Evolutionary conservation across 768 basidiomycete genomes (phyloP).

Genomic region (Amanita rubescens): DNA sequence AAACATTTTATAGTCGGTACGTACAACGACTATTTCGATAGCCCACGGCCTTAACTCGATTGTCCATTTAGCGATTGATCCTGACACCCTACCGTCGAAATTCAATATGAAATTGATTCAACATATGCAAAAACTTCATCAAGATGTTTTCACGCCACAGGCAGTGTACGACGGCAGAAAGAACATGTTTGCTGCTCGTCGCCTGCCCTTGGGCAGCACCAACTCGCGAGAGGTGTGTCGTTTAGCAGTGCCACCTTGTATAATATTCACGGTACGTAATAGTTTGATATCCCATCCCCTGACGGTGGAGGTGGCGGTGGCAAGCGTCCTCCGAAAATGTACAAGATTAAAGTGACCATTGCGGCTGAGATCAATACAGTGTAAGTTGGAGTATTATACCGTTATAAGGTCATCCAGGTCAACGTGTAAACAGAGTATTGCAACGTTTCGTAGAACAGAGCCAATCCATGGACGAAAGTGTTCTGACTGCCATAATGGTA

Average conservation of each 20-base stretch:
- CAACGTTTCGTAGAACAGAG: conserved; percentile 53
- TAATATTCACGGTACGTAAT: background rate
- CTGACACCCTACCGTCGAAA: conserved; percentile 3
- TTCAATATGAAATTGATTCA: conserved; percentile 67
- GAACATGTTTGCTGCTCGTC: conserved; percentile 57
- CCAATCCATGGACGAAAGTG: conserved; percentile 61
- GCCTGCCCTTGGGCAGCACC: conserved; percentile 50
- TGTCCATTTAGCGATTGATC: background rate
- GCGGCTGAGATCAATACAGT: conserved; percentile 49
- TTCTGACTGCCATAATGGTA: conserved; percentile 55
- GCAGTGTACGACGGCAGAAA: conserved; percentile 78
- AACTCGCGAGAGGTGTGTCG: conserved; percentile 44
- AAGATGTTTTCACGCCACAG: conserved; percentile 63
- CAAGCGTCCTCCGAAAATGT: conserved; percentile 49
- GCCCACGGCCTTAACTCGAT: background rate
- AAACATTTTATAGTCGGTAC: conserved; percentile 26
- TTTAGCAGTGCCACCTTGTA: background rate
- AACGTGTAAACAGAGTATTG: conserved; percentile 40
- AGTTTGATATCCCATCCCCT: conserved; percentile 58
- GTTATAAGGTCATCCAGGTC: too few relatives aligned
- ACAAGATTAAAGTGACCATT: conserved; percentile 55
- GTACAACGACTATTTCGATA: background rate
- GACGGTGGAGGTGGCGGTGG: conserved; percentile 26
- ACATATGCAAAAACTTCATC: conserved; percentile 52
- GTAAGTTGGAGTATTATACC: conserved; percentile 11